Base-by-base conservation (phyloP, 2,329 filamentous ascomycete genomes). In the Aspergillus proliferans region DNA sequence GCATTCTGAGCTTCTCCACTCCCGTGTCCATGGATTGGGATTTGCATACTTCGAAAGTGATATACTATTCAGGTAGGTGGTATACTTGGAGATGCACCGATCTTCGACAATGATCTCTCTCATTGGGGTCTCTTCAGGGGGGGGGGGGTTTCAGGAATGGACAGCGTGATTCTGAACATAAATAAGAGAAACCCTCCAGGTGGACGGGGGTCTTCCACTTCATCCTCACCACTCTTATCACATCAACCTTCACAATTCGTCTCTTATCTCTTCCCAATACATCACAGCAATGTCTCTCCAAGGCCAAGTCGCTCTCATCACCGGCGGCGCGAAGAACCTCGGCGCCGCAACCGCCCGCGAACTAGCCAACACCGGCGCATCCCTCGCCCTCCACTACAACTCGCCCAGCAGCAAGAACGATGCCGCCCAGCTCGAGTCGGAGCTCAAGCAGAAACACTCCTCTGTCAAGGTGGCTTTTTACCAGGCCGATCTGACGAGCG, bases 401-500 rank as follows among this genome's bases (percentile, higher is more conserved):
- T 73, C 72, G 8, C 46, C 65, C 41, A 60, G 58, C 49, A 68
- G 68, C 56, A 70, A 73, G 57, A 54, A 60, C 9, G 62, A 68
- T 10, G 66, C 71, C 14, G 56, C 55, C 9, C 55, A 63, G 43
- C 60, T 76, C n/a, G 62, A 64, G n/a, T 53, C 61, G 4, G 62
- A 68, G 47, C 60, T 77, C n/a, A 59, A 62, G 42, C 45, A 63
- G 22, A 59, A 61, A 10, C 59, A 61, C 53, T 67, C 67, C 18
- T 45, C 53, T 1, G 44, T 58, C 50, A 68, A 68, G 54, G 58
- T 74, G 49, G 58, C 57, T 9, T 68, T 74, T 51, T 75, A 76
- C 60, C 65, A 73, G 52, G 73, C 58, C 14, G 70, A 76, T 50
- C 62, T 76, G 46, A 74, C 70, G 12, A 70, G 65, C 7, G 71